Conservation (phyloP, 2,329 filamentous ascomycete species). For the Hypoxylon sp. region DNA sequence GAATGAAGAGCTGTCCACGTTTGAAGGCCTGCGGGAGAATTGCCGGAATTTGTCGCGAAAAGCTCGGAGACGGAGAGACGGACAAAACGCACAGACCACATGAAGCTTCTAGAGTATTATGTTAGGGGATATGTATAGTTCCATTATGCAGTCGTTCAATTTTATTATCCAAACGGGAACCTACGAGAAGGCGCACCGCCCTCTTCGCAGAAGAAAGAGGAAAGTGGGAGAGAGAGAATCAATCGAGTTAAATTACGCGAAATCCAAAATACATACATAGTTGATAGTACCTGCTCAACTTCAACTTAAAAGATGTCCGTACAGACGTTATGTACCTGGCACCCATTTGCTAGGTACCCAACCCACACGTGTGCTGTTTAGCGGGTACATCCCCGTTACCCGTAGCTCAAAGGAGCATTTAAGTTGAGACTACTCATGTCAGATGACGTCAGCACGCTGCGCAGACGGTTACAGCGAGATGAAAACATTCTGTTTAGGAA, state of each 20-base stretch:
- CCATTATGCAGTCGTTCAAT: background rate
- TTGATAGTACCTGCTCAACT: too few species aligned
- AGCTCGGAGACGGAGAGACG: slow-evolving; percentile 4
- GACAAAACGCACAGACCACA: slow-evolving; percentile 3
- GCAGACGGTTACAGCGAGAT: slow-evolving; percentile 7
- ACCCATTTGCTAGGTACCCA: background rate
- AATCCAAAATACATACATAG: too few species aligned
- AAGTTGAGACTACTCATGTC: slow-evolving; percentile 13
- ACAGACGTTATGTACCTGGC: background rate
- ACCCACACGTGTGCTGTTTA: background rate
- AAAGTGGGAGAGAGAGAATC: too few species aligned
- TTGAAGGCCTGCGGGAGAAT: slow-evolving; percentile 7
- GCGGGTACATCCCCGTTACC: background rate
- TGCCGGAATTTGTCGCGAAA: slow-evolving; percentile 18
- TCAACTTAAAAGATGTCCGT: too few species aligned
- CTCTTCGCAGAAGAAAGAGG: too few species aligned
- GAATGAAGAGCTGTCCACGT: slow-evolving; percentile 8
- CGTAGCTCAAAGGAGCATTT: background rate
- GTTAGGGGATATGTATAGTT: background rate
- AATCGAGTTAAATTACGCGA: too few species aligned
- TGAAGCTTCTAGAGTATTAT: background rate
- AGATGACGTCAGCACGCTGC: slow-evolving; percentile 35
- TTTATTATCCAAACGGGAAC: too few species aligned
- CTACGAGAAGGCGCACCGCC: background rate
- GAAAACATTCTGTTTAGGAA: slow-evolving; percentile 6